These are phyloP conservation scores for Cryphonectria naterciae DNA, from an alignment of 2,329 filamentous ascomycete genomes.

Conservation along the genomic window DNA sequence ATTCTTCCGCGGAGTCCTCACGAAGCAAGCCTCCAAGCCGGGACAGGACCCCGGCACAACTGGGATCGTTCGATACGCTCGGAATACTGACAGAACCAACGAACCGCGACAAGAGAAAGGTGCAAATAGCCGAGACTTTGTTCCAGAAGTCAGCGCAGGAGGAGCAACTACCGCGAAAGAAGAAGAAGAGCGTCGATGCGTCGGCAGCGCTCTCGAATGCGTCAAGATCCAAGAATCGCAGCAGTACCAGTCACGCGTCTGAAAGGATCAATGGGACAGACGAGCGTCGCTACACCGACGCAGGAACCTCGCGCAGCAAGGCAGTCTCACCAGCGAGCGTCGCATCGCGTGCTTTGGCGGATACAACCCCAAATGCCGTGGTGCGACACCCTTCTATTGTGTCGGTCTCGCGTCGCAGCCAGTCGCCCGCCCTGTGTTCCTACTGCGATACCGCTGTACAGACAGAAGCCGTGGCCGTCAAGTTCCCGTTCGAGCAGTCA, in stretches of 20 bases:
- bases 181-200: slow-evolving; percentile 67
- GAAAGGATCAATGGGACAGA: slow-evolving; percentile 40
- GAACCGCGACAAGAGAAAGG: slow-evolving; percentile 69
- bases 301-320: slow-evolving; percentile 57
- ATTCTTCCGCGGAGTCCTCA: slow-evolving; percentile 54
- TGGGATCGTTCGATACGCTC: slow-evolving; percentile 63
- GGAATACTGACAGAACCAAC: slow-evolving; percentile 67
- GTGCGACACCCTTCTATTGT: slow-evolving; percentile 38
- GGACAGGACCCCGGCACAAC: slow-evolving; percentile 64
- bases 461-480: slow-evolving; percentile 58
- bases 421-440: slow-evolving; percentile 43
- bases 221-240: slow-evolving; percentile 35
- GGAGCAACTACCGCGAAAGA: slow-evolving; percentile 52
- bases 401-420: slow-evolving; percentile 43
- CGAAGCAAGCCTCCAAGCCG: slow-evolving; percentile 69
- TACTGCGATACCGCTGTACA: slow-evolving; percentile 59
- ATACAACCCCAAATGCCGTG: slow-evolving; percentile 35
- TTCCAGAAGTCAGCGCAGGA: slow-evolving; percentile 67
- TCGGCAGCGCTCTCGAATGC: slow-evolving; percentile 43
- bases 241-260: slow-evolving; percentile 31
- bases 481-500: slow-evolving; percentile 39
- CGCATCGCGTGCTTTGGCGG: slow-evolving; percentile 43
- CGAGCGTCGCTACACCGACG: slow-evolving; percentile 54
- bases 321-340: slow-evolving; percentile 55
- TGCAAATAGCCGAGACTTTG: slow-evolving; percentile 67